Base-by-base conservation (phyloP, 139 green algal genomes). In the Closterium sp. region DNA sequence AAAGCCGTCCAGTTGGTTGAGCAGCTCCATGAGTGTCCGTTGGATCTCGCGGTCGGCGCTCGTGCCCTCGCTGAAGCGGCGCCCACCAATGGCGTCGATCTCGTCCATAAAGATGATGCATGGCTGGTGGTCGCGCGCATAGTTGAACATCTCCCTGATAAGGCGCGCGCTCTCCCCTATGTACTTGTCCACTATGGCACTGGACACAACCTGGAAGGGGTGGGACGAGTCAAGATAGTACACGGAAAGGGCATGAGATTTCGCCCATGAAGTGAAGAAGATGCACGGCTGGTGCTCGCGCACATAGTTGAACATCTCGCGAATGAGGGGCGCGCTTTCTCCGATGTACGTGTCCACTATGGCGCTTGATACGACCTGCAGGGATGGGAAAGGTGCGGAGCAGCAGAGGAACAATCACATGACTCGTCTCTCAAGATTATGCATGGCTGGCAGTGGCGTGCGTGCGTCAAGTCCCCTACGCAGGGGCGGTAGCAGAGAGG, bases 21-120 rank as follows among this genome's bases (percentile, higher is more conserved):
- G 97, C 93, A 99, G 96, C 96, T 99, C 98, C 98, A 99, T 99
- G 31, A 99, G 96, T 28, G 98, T 99, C 88, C 98, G 97, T 96
- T 99, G 98, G 94, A 99, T 99, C 95, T 99, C 98, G 17, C 98
- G 96, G 94, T 99, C 98, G 4, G 98, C 98, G 29, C 93, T 97
- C 88, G 98, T 99, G 90, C 98, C 98, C 95, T 99, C 98, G 92
- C 96, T 98, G 96, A 99, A 99, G 34, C 98, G 95, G 85, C 97
- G 95, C 10, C 98, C 98, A 10, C 98, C 98, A 93, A 99, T 99
- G 91, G 98, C 98, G 94, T 99, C 98, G 86, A 99, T 98, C 92
- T 96, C 95, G 85, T 96, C 95, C 95, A 96, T 96, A 17, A 96
- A 96, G 91, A 96, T 96, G 91, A 96, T 95, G 91, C 95, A 96